A percentile compares a stretch with the other conserved stretches of the same genome.
These are phyloP conservation scores for Zelonia costaricensis DNA, from an alignment of 208 protist species.

Conservation along the genomic window DNA sequence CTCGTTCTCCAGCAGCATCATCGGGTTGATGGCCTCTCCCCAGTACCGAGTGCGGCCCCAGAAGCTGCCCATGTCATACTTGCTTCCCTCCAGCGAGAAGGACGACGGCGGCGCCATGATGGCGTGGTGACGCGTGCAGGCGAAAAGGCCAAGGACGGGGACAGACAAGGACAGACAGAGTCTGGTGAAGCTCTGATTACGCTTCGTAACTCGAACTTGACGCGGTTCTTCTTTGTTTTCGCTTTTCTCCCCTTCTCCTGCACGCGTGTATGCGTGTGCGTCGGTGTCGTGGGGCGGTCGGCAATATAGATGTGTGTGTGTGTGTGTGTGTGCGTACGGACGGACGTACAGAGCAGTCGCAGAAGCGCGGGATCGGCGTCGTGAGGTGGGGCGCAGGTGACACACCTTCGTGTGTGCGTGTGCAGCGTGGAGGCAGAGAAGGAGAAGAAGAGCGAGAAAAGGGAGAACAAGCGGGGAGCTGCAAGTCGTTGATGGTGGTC, in stretches of 20 bases:
- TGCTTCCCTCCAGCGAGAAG: conserved; percentile 62
- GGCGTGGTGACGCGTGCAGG: no score
- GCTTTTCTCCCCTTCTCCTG: no score
- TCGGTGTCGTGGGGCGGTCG: not conserved
- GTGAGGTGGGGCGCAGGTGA: not conserved
- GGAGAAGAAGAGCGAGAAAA: not conserved
- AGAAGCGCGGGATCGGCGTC: conserved; percentile 6
- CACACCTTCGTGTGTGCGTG: not conserved
- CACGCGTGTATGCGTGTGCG: conserved; percentile 1
- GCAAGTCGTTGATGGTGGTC: no score
- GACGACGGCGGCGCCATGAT: conserved; percentile 28
- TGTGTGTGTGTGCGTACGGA: conserved; percentile 8
- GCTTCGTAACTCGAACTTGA: no score
- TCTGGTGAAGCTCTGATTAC: no score
- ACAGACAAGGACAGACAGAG: no score
- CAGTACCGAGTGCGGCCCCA: conserved; percentile 86
- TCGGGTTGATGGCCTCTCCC: conserved; percentile 79
- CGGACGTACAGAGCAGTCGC: not conserved
- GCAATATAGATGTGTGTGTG: conserved; percentile 8
- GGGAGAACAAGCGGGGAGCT: not conserved
- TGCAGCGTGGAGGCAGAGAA: not conserved
- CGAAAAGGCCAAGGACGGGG: no score
- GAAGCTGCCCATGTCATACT: conserved; percentile 85
- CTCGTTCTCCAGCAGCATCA: conserved; percentile 66
- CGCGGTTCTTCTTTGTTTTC: no score